phyloP scores from a whole-genome alignment of 225 moss, liverwort and hornwort genomes.

The Physcomitrium patens region DNA sequence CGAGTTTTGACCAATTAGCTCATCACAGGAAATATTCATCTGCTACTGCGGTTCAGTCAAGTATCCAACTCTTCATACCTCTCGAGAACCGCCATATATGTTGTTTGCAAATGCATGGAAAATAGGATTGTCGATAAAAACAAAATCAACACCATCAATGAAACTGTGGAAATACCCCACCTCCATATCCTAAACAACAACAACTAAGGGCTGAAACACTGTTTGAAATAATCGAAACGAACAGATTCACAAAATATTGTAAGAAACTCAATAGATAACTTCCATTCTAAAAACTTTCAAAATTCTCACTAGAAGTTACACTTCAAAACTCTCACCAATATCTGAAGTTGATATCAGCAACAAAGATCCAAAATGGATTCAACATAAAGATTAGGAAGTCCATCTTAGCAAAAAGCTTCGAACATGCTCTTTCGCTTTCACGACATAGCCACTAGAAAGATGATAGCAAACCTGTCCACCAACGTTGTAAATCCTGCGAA shows the following conservation, averaged over 20 bases:
- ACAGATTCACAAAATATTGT: constrained; percentile 3
- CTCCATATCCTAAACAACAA: constrained; percentile 62
- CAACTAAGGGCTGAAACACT: constrained; percentile 19
- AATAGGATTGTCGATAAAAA: constrained; percentile 77
- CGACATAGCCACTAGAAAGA: background rate
- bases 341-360: background rate
- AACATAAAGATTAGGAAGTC: background rate
- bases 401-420: constrained; percentile 3
- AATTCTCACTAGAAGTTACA: background rate
- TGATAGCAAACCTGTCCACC: constrained; percentile 67
- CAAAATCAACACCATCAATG: constrained; percentile 78
- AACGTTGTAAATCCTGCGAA: constrained; percentile 73
- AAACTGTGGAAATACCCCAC: constrained; percentile 86
- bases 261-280: background rate
- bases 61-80: constrained; percentile 48
- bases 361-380: background rate
- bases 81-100: constrained; percentile 78
- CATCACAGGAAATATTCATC: constrained; percentile 20
- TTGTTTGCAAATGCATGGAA: constrained; percentile 55
- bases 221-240: background rate
- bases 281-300: constrained; percentile 2
- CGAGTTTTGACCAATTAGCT: background rate
- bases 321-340: background rate
- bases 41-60: constrained; percentile 9
- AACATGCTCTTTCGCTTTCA: background rate